Evolutionary conservation across 2,329 filamentous ascomycete species (phyloP).

Genomic region (Neonectria sp.): DNA sequence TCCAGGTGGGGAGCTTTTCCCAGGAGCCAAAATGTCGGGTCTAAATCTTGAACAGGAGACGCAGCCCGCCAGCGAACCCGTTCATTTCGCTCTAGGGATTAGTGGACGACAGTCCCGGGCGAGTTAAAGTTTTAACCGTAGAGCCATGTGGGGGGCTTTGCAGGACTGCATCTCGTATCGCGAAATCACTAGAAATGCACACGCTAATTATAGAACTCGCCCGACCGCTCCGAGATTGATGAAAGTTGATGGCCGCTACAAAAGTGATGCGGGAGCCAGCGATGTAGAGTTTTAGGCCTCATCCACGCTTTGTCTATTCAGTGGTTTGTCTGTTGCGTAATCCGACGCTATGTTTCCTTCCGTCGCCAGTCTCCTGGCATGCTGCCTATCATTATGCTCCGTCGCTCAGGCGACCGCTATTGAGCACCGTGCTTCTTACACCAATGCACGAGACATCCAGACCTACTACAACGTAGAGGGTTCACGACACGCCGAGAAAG

Average conservation of each 20-base stretch:
- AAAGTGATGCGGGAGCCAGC: not conserved
- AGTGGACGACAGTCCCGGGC: not conserved
- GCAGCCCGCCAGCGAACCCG: not conserved
- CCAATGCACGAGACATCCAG: not conserved
- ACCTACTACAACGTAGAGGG: constrained; percentile 27
- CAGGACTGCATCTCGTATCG: constrained; percentile 5
- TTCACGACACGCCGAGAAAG: constrained; percentile 9
- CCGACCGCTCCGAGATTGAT: not conserved
- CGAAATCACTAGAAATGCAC: not conserved
- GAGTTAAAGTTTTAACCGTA: constrained; percentile 2
- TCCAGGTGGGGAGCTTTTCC: not conserved
- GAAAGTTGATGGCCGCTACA: not conserved
- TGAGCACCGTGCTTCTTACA: not conserved
- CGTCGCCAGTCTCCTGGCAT: constrained; percentile 2
- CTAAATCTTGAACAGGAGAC: not conserved
- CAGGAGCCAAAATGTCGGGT: not conserved
- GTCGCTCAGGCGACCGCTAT: not conserved
- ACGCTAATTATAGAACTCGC: constrained; percentile 4
- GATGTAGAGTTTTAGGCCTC: not conserved
- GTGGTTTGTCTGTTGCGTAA: not conserved
- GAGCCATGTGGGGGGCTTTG: not conserved
- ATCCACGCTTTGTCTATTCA: not conserved
- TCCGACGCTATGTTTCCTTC: not conserved
- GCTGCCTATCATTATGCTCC: constrained; percentile 3
- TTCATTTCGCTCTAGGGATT: not conserved